Percentiles rank a stretch among this genome's conserved stretches.
Evolutionary conservation across 345 rosid species (phyloP).

Genomic region (Rhodamnia argentea): DNA sequence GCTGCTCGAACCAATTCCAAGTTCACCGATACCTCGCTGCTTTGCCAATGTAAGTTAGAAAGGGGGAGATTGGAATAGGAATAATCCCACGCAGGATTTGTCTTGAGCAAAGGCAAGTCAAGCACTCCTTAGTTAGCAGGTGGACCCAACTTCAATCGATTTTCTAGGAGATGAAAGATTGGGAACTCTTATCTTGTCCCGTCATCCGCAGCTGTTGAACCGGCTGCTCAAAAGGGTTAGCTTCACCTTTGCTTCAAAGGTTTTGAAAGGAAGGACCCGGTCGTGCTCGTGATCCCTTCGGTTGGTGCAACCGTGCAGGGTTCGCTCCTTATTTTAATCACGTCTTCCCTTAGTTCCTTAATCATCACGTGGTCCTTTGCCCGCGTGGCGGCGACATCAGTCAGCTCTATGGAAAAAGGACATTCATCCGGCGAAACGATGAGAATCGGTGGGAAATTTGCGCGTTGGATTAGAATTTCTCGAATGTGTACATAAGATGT

Average conservation of each 20-base stretch:
- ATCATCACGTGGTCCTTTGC: neutral
- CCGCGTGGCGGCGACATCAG: neutral
- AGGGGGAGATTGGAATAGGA: neutral
- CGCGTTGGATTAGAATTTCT: neutral
- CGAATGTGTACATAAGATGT: neutral
- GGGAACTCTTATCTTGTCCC: neutral
- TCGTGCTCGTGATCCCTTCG: neutral
- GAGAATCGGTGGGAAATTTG: neutral
- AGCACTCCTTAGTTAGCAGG: neutral
- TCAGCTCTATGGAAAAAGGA: neutral
- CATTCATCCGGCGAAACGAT: neutral
- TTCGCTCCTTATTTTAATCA: neutral
- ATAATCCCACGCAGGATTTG: neutral
- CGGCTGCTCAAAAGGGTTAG: neutral
- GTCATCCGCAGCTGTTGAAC: neutral
- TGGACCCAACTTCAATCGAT: neutral
- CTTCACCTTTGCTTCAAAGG: neutral
- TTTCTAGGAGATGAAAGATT: neutral
- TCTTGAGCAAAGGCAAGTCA: neutral
- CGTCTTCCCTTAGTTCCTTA: neutral
- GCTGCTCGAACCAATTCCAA: too few relatives aligned
- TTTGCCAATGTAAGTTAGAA: neutral
- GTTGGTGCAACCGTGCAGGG: neutral
- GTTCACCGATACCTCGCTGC: neutral
- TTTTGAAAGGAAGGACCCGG: neutral